Percentiles rank a stretch among this genome's conserved stretches.
These are phyloP conservation scores for Heterobasidion parviporum DNA, from an alignment of 1,284 basidiomycete species.

Conservation along the genomic window DNA sequence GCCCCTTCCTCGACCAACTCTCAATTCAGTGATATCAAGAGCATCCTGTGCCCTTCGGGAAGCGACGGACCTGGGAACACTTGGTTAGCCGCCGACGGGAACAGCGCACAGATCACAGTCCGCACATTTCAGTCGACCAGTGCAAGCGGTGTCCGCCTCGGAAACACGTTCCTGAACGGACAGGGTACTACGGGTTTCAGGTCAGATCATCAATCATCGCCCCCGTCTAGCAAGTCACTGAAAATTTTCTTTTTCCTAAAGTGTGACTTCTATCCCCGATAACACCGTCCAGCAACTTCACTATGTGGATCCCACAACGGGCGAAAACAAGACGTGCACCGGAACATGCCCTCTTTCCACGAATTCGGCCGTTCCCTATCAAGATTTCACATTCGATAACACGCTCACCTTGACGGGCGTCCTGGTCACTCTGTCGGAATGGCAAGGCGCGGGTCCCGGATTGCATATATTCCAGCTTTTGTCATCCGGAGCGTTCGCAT, in stretches of 20 bases:
- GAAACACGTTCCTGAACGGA: constrained; percentile 80
- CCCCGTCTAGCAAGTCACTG: not conserved
- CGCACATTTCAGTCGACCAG: constrained; percentile 66
- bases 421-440: constrained; percentile 73
- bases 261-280: constrained; percentile 82
- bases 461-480: constrained; percentile 87
- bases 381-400: constrained; percentile 77
- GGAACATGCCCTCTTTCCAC: constrained; percentile 69
- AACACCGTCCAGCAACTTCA: constrained; percentile 72
- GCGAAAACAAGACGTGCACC: constrained; percentile 66
- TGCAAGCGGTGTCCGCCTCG: constrained; percentile 77
- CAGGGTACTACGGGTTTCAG: constrained; percentile 82
- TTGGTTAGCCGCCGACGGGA: constrained; percentile 79
- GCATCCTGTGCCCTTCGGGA: constrained; percentile 79
- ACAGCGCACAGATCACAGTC: constrained; percentile 65
- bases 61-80: constrained; percentile 73
- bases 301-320: constrained; percentile 72
- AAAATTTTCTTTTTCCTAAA: constrained; percentile 20
- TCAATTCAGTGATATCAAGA: constrained; percentile 63
- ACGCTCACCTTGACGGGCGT: constrained; percentile 71
- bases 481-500: constrained; percentile 84
- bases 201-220: constrained; percentile 32
- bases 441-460: constrained; percentile 74
- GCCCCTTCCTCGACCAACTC: constrained; percentile 60
- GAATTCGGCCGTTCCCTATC: constrained; percentile 69